These are phyloP conservation scores for Tripterygium wilfordii DNA, from an alignment of 177 flowering plant species.

Conservation along the genomic window DNA sequence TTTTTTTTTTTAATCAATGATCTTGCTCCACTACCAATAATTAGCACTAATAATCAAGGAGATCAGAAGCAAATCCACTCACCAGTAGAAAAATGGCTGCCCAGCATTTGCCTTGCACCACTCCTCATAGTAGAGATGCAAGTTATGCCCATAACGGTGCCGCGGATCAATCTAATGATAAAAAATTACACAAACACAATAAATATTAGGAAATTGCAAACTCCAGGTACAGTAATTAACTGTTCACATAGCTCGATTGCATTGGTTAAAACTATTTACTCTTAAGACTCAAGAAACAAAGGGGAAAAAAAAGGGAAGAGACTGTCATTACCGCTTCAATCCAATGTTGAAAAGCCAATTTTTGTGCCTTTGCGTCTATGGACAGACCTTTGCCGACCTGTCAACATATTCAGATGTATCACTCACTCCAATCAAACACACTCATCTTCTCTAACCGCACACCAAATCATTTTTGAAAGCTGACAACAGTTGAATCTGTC, in stretches of 20 bases:
- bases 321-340: constrained; percentile 83
- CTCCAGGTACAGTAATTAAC: no score
- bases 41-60: neutral
- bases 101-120: constrained; percentile 72
- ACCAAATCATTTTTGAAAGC: no score
- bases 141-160: constrained; percentile 88
- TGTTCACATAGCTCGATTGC: no score
- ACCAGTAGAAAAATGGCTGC: constrained; percentile 98
- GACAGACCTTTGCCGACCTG: constrained; percentile 93
- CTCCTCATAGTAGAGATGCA: constrained; percentile 74
- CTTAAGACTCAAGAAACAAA: no score
- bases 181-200: neutral
- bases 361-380: constrained; percentile 63
- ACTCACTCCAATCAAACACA: no score
- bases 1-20: no score
- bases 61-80: constrained; percentile 8
- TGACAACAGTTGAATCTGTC: no score
- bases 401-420: constrained; percentile 1
- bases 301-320: neutral
- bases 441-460: no score
- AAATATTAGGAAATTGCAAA: no score
- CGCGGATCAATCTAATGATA: constrained; percentile 78
- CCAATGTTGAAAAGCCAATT: constrained; percentile 96
- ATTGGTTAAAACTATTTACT: no score
- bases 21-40: neutral